Base-by-base conservation (phyloP, 768 basidiomycete genomes). In the Phlegmacium glaucopus region DNA sequence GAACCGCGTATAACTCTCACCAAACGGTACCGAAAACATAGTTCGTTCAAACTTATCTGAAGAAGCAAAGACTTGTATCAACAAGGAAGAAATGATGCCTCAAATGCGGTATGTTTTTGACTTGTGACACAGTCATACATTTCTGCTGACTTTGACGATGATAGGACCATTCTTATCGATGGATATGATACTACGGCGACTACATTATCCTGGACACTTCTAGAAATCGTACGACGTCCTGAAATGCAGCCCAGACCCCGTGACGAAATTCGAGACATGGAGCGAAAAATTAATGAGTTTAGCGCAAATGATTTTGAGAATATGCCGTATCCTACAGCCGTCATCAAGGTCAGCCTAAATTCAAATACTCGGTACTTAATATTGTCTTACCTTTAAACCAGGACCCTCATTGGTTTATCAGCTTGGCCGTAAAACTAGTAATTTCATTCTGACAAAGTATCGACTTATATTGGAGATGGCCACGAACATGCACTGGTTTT, bases 151-250 rank as follows among this genome's bases (percentile, higher is more conserved):
- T 55, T 4, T 45, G 64, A 79, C 25, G 66, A 74, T 27, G 55
- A 62, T 1, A 87, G 85, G 37, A 74, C 72, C 2, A 67, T 79
- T 11, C 64, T 78, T 26, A 49, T 79, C 28, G 77, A 77, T 5
- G 80, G 78, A 1, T 76, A 85, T 55, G 83, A 85, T 57, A 82
- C 82, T 8, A 82, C 79, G 10, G 72, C 83, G 0, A 79, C 74
- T 48, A 72, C 76, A 1, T 51, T 85, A 38, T 71, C 70, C 44
- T 90, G 83, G 82, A 72, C 76, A 6, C 62, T 89, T 10, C 69
- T 83, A 44, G 80, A 84, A 50, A 71, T 92, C 26, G 75, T 82
- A 9, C 74, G 71, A 27, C 68, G 80, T 51, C 79, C 78, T 0
- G 68, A 78, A 7, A 62, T 81, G 6, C 88, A 92, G 63, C 67